Conservation (phyloP, 1,284 basidiomycete species). For the Megacollybia platyphylla region DNA sequence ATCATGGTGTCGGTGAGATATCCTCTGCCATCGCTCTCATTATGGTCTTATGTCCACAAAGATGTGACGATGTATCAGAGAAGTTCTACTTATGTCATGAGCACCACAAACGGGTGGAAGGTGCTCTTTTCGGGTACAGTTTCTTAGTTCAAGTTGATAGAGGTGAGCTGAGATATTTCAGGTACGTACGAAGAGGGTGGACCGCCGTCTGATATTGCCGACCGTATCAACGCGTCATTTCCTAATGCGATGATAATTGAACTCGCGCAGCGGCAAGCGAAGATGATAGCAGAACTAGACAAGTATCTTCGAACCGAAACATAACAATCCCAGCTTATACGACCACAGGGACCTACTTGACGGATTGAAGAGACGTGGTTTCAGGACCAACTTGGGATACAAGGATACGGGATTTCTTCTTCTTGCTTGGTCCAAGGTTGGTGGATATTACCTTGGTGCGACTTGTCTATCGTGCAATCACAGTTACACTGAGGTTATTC, state of each 20-base stretch:
- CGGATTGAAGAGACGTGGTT: constrained; percentile 16
- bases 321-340: neutral
- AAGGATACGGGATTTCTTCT: constrained; percentile 16
- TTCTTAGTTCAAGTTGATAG: neutral
- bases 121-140: constrained; percentile 8
- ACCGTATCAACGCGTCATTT: constrained; percentile 2
- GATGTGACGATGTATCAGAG: constrained; percentile 17
- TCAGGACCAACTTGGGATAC: constrained; percentile 16
- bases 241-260: neutral
- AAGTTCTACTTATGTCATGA: constrained; percentile 25
- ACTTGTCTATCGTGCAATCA: neutral
- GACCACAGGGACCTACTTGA: constrained; percentile 16
- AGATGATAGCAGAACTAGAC: constrained; percentile 4
- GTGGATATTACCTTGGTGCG: constrained; percentile 31
- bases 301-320: constrained; percentile 3
- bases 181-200: constrained; percentile 1
- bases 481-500: neutral
- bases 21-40: neutral
- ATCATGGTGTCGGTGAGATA: constrained; percentile 20
- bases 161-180: neutral
- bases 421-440: constrained; percentile 18
- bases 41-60: neutral
- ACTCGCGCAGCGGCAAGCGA: neutral
- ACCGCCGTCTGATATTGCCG: constrained; percentile 1
- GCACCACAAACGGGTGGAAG: constrained; percentile 15